Percentiles rank a stretch among this genome's conserved stretches.
These are phyloP conservation scores for Elongisporangium undulatum DNA, from an alignment of 352 stramenopile species.

Conservation along the genomic window DNA sequence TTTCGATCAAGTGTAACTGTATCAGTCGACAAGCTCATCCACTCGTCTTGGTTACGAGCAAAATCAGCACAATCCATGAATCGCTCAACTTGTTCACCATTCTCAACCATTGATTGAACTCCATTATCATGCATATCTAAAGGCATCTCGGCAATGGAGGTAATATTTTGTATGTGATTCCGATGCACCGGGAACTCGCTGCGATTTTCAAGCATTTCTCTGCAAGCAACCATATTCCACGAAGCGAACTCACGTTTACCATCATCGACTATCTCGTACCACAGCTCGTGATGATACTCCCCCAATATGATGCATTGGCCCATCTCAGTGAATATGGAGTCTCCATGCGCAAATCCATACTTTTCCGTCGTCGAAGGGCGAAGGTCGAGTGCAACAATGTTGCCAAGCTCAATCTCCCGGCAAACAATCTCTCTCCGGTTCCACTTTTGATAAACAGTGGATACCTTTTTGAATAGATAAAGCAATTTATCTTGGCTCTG, in stretches of 20 bases:
- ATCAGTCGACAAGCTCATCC: not conserved
- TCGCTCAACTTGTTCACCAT: not conserved
- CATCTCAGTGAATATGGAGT: slow-evolving; percentile 56
- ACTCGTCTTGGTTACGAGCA: not conserved
- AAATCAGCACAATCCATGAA: not conserved
- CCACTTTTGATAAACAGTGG: slow-evolving; percentile 24
- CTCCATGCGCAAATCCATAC: slow-evolving; percentile 40
- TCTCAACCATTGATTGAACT: not conserved
- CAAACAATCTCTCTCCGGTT: slow-evolving; percentile 16
- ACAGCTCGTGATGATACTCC: slow-evolving; percentile 57
- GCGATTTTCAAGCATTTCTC: slow-evolving; percentile 34
- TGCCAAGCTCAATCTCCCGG: slow-evolving; percentile 26
- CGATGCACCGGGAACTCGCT: slow-evolving; percentile 46
- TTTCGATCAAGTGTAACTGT: not conserved
- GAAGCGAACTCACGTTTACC: slow-evolving; percentile 11
- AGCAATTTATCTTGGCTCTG: not conserved
- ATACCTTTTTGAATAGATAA: slow-evolving; percentile 22
- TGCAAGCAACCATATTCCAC: slow-evolving; percentile 49
- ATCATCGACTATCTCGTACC: slow-evolving; percentile 45
- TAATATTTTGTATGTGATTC: not conserved
- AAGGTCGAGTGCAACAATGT: slow-evolving; percentile 29
- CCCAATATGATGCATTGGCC: slow-evolving; percentile 60
- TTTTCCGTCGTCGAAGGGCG: slow-evolving; percentile 15
- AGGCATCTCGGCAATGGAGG: not conserved
- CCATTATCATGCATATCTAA: not conserved